These are phyloP conservation scores for Xylaria digitata DNA, from an alignment of 2,329 filamentous ascomycete genomes.

Conservation along the genomic window DNA sequence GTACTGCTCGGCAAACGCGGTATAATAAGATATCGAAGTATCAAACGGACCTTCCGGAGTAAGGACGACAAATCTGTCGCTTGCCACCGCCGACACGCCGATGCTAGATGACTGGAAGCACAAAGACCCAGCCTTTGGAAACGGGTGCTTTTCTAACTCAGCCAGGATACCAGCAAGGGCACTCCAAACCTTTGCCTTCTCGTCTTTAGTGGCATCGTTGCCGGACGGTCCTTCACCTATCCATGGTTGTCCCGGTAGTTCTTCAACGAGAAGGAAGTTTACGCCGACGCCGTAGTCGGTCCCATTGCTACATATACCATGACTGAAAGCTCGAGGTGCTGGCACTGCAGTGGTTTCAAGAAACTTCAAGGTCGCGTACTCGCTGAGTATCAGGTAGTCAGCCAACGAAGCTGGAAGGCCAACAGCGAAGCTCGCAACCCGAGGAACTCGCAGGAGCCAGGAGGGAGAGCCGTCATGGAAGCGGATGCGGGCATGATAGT, in stretches of 20 bases:
- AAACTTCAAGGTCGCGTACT: constrained; percentile 50
- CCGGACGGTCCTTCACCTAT: constrained; percentile 24
- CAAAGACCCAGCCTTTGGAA: constrained; percentile 45
- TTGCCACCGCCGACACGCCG: constrained; percentile 44
- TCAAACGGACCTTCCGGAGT: constrained; percentile 41
- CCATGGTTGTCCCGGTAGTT: constrained; percentile 29
- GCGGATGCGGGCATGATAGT: constrained; percentile 44
- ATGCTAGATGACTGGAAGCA: constrained; percentile 28
- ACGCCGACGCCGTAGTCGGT: constrained; percentile 28
- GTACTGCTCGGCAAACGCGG: constrained; percentile 43
- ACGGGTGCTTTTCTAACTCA: constrained; percentile 46
- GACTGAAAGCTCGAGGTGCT: constrained; percentile 42
- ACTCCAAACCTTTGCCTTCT: constrained; percentile 43
- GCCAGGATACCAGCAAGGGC: constrained; percentile 46
- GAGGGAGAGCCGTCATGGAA: constrained; percentile 42
- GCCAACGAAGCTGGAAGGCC: constrained; percentile 40
- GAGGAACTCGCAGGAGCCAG: constrained; percentile 46
- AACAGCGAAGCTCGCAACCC: constrained; percentile 39
- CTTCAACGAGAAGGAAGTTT: constrained; percentile 32
- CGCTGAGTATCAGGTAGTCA: constrained; percentile 47
- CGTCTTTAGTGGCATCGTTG: constrained; percentile 21
- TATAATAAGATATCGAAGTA: constrained; percentile 40
- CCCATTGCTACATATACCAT: constrained; percentile 22
- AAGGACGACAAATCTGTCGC: constrained; percentile 47
- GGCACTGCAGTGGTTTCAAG: constrained; percentile 46